These are phyloP conservation scores for Physocladia obscura DNA, from an alignment of 192 early-diverging fungal genomes.

Conservation along the genomic window DNA sequence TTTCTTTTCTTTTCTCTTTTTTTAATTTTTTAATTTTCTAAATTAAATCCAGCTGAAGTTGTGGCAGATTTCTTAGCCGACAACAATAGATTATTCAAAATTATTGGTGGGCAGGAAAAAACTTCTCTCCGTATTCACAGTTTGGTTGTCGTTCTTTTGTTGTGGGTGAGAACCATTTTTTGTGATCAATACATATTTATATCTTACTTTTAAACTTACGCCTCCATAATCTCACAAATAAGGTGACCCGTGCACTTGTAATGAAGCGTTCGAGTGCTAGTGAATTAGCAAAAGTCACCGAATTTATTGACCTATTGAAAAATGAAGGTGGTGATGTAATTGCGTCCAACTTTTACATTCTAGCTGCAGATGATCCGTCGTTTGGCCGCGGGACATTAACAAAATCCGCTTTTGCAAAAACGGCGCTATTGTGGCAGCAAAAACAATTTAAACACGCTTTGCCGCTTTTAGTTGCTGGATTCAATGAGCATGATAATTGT, in stretches of 20 bases:
- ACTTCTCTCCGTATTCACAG: background rate
- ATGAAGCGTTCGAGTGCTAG: conserved; percentile 5
- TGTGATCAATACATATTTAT: background rate
- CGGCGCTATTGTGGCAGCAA: conserved; percentile 79
- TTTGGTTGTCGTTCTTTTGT: background rate
- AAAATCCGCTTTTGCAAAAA: conserved; percentile 62
- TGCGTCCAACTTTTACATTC: conserved; percentile 13
- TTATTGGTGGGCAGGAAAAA: background rate
- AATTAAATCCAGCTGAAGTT: background rate
- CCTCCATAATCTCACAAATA: no score
- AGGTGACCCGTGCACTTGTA: conserved; percentile 15
- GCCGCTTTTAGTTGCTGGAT: conserved; percentile 37
- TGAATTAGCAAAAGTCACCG: conserved; percentile 10
- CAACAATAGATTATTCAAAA: background rate
- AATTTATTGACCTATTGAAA: background rate
- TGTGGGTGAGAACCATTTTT: conserved; percentile 5
- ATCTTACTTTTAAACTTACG: no score
- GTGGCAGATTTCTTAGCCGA: background rate
- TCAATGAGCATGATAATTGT: conserved; percentile 20
- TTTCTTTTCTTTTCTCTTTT: background rate
- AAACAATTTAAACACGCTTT: conserved; percentile 78
- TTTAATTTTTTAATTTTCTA: background rate
- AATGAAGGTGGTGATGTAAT: background rate
- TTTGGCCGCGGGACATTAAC: conserved; percentile 54
- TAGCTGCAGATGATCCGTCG: conserved; percentile 20